These are phyloP conservation scores for Clonostachys rosea DNA, from an alignment of 2,329 filamentous ascomycete genomes.

Conservation along the genomic window DNA sequence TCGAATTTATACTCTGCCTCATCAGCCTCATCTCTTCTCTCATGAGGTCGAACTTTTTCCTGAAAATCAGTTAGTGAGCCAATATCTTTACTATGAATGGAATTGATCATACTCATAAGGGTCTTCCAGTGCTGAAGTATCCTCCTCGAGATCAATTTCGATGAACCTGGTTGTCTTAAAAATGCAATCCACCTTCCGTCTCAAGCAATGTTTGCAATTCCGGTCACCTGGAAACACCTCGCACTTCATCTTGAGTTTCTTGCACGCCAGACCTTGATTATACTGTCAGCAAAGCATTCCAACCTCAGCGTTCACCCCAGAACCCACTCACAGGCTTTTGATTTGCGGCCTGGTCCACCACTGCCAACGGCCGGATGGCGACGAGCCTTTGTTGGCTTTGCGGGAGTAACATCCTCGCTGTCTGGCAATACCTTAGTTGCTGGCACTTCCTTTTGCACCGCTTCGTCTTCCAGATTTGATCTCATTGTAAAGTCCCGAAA, in stretches of 20 bases:
- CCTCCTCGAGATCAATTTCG: background rate
- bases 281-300: background rate
- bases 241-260: constrained; percentile 2
- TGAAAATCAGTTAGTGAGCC: background rate
- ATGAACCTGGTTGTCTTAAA: background rate
- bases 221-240: background rate
- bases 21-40: constrained; percentile 13
- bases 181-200: background rate
- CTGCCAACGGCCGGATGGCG: background rate
- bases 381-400: background rate
- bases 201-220: constrained; percentile 1
- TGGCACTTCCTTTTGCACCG: background rate
- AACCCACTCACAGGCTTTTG: background rate
- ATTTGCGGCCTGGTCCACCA: background rate
- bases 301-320: background rate
- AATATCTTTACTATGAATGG: background rate
- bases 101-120: background rate
- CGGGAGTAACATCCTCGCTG: background rate
- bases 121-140: background rate
- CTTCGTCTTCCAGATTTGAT: background rate
- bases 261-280: background rate
- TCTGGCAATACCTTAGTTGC: background rate
- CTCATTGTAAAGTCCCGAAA: background rate
- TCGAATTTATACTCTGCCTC: constrained; percentile 10
- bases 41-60: constrained; percentile 18